A percentile compares a stretch with the other conserved stretches of the same genome.
Evolutionary conservation across 352 stramenopile genomes (phyloP).

Genomic region (Phytophthora nicotianae): DNA sequence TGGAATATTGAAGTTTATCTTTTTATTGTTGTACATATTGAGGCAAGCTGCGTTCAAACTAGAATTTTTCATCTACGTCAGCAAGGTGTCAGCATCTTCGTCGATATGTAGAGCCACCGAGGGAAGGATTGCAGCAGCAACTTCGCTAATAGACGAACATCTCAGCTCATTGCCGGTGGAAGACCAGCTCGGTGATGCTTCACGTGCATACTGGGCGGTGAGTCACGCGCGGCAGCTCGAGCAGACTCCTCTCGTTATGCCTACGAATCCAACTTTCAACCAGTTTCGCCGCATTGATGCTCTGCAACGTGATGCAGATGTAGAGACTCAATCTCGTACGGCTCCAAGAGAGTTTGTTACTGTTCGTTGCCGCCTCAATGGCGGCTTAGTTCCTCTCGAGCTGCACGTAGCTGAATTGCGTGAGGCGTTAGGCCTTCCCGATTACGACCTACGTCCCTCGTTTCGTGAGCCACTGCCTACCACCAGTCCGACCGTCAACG

Average conservation of each 20-base stretch:
- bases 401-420: neutral
- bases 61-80: slow-evolving; percentile 5
- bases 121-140: neutral
- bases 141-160: neutral
- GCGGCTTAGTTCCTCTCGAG: neutral
- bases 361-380: neutral
- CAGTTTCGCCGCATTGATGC: neutral
- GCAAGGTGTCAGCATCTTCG: neutral
- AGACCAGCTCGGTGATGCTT: neutral
- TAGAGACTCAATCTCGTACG: neutral
- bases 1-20: no score
- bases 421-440: neutral
- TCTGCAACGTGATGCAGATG: neutral
- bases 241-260: neutral
- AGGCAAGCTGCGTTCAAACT: slow-evolving; percentile 5
- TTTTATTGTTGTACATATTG: no score
- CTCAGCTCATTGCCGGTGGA: neutral
- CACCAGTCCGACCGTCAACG: neutral
- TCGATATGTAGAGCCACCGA: slow-evolving; percentile 1
- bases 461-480: neutral
- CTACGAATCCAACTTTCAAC: neutral
- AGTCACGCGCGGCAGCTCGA: slow-evolving; percentile 2
- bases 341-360: neutral
- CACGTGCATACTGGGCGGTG: slow-evolving; percentile 5
- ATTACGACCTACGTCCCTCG: neutral